phyloP scores from a whole-genome alignment of 164 flowering plant species.

The Tinospora cordifolia region DNA sequence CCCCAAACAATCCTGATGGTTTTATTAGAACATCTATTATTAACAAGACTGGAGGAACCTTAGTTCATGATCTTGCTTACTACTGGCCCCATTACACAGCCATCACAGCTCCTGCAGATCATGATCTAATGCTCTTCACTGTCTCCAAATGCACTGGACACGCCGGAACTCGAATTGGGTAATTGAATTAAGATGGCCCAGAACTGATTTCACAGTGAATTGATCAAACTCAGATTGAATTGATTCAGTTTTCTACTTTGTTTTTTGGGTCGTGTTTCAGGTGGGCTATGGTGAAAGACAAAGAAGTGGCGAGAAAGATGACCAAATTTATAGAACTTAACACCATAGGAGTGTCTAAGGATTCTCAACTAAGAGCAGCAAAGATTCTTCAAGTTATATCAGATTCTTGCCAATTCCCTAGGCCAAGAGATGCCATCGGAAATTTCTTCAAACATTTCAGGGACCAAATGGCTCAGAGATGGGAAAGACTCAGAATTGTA shows the following conservation, averaged over 20 bases:
- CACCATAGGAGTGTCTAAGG: conserved; percentile 83
- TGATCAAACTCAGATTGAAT: background rate
- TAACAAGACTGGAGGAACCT: conserved; percentile 40
- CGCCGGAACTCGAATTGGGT: conserved; percentile 94
- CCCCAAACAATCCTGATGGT: conserved; percentile 93
- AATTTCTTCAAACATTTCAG: conserved; percentile 42
- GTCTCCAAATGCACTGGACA: conserved; percentile 90
- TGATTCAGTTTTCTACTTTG: background rate
- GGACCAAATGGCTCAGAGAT: conserved; percentile 40
- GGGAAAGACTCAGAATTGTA: conserved; percentile 47
- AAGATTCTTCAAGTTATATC: conserved; percentile 45
- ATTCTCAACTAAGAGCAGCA: conserved; percentile 77
- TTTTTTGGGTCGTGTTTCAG: conserved; percentile 23
- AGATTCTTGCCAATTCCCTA: conserved; percentile 28
- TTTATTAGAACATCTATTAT: conserved; percentile 41
- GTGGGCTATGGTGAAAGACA: conserved; percentile 80
- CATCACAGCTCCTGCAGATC: conserved; percentile 47
- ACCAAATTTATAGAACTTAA: conserved; percentile 54
- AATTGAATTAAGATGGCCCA: conserved; percentile 3
- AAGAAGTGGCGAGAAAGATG: conserved; percentile 57
- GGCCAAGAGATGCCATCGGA: conserved; percentile 5
- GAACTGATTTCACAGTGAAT: background rate
- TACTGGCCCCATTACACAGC: conserved; percentile 94
- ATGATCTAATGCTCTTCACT: conserved; percentile 87
- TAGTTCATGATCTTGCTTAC: conserved; percentile 74